A percentile compares a stretch with the other conserved stretches of the same genome.
Conservation (phyloP, 805 yeast species). For the Tetrapisispora namnaoensis region DNA sequence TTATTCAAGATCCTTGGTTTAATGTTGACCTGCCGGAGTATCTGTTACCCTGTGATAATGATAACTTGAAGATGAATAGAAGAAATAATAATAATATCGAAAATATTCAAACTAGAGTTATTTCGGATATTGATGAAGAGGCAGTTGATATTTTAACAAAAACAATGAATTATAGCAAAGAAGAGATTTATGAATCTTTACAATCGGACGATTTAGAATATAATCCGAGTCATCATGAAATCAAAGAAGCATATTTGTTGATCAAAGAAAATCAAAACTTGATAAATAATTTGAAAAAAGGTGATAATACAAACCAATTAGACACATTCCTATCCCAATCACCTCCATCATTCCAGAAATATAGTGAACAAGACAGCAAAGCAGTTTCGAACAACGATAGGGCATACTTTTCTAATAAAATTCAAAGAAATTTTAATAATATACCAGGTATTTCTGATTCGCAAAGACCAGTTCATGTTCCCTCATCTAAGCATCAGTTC, state of each 20-base stretch:
- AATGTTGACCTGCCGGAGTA: slow-evolving; percentile 70
- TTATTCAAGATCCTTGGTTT: slow-evolving; percentile 93
- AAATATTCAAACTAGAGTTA: not conserved
- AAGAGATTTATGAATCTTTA: slow-evolving; percentile 70
- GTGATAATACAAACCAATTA: slow-evolving; percentile 33
- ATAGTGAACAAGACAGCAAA: not conserved
- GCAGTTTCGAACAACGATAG: not conserved
- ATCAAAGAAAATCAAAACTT: slow-evolving; percentile 70
- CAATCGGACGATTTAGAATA: slow-evolving; percentile 28
- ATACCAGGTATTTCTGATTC: slow-evolving; percentile 1
- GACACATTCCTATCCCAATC: slow-evolving; percentile 53
- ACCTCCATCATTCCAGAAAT: slow-evolving; percentile 41
- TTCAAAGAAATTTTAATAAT: not conserved
- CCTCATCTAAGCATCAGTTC: slow-evolving; percentile 2
- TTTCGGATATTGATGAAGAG: slow-evolving; percentile 47
- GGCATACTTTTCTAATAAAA: not conserved
- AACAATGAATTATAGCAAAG: slow-evolving; percentile 85
- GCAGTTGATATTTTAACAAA: slow-evolving; percentile 63
- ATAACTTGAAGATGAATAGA: slow-evolving; percentile 5
- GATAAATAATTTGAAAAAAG: slow-evolving; percentile 47
- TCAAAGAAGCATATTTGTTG: slow-evolving; percentile 75
- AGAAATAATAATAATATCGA: slow-evolving; percentile 6
- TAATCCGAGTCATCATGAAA: slow-evolving; percentile 56
- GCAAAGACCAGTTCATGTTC: slow-evolving; percentile 5
- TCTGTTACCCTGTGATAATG: slow-evolving; percentile 38